phyloP scores from a whole-genome alignment of 2,329 filamentous ascomycete species.

The Coniochaeta prunicola region DNA sequence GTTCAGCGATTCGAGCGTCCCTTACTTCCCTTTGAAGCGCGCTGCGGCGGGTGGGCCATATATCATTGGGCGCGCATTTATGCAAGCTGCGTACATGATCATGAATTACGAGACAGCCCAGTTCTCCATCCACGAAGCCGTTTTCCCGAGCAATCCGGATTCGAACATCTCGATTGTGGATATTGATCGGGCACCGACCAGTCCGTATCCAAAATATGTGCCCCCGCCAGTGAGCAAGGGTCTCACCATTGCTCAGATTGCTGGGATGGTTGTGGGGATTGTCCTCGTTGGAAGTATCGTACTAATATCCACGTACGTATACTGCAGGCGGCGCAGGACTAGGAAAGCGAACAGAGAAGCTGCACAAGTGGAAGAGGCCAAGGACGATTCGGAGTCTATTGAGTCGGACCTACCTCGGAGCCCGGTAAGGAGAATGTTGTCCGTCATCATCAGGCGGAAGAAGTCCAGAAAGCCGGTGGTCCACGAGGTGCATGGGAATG shows the following conservation, averaged over 20 bases:
- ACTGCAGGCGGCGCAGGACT: conserved; percentile 22
- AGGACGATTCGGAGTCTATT: conserved; percentile 26
- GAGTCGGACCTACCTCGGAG: conserved; percentile 25
- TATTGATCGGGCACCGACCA: conserved; percentile 35
- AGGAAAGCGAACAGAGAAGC: conserved; percentile 17
- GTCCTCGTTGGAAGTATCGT: conserved; percentile 25
- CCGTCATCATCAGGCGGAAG: conserved; percentile 30
- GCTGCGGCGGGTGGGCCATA: conserved; percentile 36
- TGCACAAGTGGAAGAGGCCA: conserved; percentile 23
- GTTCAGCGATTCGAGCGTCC: conserved; percentile 36
- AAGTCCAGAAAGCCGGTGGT: conserved; percentile 18
- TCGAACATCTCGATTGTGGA: conserved; percentile 31
- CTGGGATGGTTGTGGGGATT: conserved; percentile 38
- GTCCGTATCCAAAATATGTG: conserved; percentile 37
- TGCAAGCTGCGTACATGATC: conserved; percentile 61
- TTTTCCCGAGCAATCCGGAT: conserved; percentile 36
- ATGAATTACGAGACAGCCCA: conserved; percentile 45
- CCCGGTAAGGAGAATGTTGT: conserved; percentile 33
- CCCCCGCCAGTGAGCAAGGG: conserved; percentile 12
- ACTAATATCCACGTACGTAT: conserved; percentile 19
- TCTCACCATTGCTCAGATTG: conserved; percentile 33
- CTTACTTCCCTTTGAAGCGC: conserved; percentile 61
- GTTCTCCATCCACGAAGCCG: conserved; percentile 50
- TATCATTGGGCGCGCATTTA: conserved; percentile 59
- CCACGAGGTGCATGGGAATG: conserved; percentile 20